phyloP scores from a whole-genome alignment of 495 filamentous ascomycete genomes.

The Penicillium silybi region DNA sequence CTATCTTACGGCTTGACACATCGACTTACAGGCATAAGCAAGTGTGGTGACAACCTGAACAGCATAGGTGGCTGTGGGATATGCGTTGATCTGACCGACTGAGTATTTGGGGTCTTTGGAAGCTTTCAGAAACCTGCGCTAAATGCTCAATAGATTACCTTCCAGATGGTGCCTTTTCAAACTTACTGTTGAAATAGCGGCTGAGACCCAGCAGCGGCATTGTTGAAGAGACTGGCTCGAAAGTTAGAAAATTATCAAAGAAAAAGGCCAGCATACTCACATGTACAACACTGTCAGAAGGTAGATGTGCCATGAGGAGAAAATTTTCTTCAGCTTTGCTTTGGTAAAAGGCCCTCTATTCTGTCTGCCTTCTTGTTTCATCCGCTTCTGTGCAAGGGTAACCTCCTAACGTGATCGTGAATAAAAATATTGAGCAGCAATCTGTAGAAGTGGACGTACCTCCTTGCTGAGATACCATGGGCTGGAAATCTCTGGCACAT shows the following conservation, averaged over 20 bases:
- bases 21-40: slow-evolving; percentile 38
- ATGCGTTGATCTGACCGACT: slow-evolving; percentile 41
- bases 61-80: slow-evolving; percentile 44
- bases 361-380: slow-evolving; percentile 45
- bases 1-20: not conserved
- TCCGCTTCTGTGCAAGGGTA: slow-evolving; percentile 39
- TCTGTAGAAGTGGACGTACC: slow-evolving; percentile 19
- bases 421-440: not conserved
- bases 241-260: not conserved
- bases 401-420: slow-evolving; percentile 33
- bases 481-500: slow-evolving; percentile 55
- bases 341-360: slow-evolving; percentile 43
- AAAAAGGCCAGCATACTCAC: slow-evolving; percentile 7
- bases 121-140: slow-evolving; percentile 32
- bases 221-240: slow-evolving; percentile 34
- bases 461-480: slow-evolving; percentile 47
- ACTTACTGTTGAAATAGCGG: slow-evolving; percentile 40
- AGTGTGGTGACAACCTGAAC: slow-evolving; percentile 47
- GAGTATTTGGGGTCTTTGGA: slow-evolving; percentile 36
- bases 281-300: slow-evolving; percentile 43
- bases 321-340: slow-evolving; percentile 48
- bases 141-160: not conserved
- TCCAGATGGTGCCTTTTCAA: not conserved
- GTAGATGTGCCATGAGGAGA: slow-evolving; percentile 52
- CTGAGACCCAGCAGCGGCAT: slow-evolving; percentile 28